Conservation (phyloP, 805 yeast species). For the Lachancea fermentati region DNA sequence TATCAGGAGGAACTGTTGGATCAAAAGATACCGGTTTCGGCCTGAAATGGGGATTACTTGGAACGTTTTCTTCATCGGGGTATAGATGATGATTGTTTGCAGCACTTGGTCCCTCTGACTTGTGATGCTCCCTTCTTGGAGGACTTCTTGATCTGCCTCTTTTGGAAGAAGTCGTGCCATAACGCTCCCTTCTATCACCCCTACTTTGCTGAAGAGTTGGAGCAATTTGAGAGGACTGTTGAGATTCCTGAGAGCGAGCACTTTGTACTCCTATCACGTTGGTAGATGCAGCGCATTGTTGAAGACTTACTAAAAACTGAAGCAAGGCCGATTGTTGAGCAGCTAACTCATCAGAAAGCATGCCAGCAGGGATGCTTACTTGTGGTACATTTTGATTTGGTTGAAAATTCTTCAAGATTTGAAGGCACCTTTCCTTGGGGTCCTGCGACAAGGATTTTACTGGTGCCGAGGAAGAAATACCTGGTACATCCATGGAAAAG, state of each 20-base stretch:
- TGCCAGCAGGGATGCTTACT: conserved; percentile 19
- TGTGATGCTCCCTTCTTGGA: conserved; percentile 15
- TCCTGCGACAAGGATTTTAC: conserved; percentile 41
- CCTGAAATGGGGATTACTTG: conserved; percentile 71
- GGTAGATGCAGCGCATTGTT: conserved; percentile 26
- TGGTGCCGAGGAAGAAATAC: conserved; percentile 36
- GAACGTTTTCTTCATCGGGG: conserved; percentile 55
- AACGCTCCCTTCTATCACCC: conserved; percentile 9
- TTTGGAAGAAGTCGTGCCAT: conserved; percentile 19
- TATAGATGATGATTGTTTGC: conserved; percentile 32
- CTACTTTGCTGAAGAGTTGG: conserved; percentile 9
- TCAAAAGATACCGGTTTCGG: conserved; percentile 71
- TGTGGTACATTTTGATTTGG: conserved; percentile 17
- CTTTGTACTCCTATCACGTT: not conserved
- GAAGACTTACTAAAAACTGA: conserved; percentile 35
- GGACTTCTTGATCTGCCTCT: conserved; percentile 52
- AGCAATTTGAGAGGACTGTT: conserved; percentile 9
- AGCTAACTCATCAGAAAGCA: conserved; percentile 23
- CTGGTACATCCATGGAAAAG: conserved; percentile 34
- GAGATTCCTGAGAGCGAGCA: not conserved
- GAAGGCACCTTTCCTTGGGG: conserved; percentile 21
- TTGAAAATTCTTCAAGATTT: conserved; percentile 27
- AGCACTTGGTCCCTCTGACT: conserved; percentile 12
- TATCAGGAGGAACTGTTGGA: conserved; percentile 64
- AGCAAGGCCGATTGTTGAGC: conserved; percentile 40